Evolutionary conservation across 257 asterid species (phyloP), one percentile per base, ranked within the genome.

Genomic region (Thymus quinquecostatus): DNA sequence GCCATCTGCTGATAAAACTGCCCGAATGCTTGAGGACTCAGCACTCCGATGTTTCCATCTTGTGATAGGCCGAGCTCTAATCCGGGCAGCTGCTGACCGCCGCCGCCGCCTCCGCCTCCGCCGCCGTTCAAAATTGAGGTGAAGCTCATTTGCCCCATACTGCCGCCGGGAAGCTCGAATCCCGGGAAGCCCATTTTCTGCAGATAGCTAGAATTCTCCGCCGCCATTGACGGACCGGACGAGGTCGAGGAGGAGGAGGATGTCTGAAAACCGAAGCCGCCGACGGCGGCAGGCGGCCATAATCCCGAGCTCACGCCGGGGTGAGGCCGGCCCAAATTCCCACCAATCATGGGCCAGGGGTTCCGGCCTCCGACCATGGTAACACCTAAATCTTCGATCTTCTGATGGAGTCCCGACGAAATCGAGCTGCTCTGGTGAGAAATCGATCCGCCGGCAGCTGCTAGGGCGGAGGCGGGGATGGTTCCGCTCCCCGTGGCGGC

Each of bases 401-500:
- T 85, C 3, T 77, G 86, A 55, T 87, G 89, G 43, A 84, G 76
- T 27, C 89, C 92, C 1, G 89, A 78, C 0, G 89, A 73, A 28
- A 82, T 64, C 5, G 89, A 83, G 68, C 13, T 51, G 32, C 85
- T 83, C 43, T 76, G 87, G 2, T 79, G 85, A 0, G 93, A 70
- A 66, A 82, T 58, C 33, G 90, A 79, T 30, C 70, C 74, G 4
- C 85, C 90, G 6, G 88, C 81, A 1, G 87, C 82, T 0, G 93
- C 84, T 21, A 85, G 54, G 53, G 88, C 96, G 0, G 96, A 89
- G 3, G 96, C 94, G 2, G 92, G 96, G 11, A 87, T 78, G 3
- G 96, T 89, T 12, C 96, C 96, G 1, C 85, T 79, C 4, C 96
- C 96, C 0, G 96, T 89, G 41, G 92, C 96, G 1, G 96, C 94